phyloP scores from a whole-genome alignment of 495 filamentous ascomycete genomes.

The Talaromyces wortmannii region DNA sequence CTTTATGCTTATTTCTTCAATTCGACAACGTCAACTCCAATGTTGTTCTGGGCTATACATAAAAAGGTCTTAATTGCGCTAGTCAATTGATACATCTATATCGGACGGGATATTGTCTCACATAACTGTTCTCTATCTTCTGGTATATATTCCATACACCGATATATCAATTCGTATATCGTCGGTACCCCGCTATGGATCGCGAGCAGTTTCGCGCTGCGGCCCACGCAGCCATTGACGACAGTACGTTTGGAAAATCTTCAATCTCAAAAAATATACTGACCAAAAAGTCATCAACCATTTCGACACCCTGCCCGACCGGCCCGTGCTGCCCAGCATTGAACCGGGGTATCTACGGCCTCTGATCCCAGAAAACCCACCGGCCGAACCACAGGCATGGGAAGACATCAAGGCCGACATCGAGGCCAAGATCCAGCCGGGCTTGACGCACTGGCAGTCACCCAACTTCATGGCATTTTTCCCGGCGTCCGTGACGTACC shows the following conservation, averaged over 20 bases:
- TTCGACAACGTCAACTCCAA: background rate
- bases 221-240: conserved; percentile 74
- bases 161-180: background rate
- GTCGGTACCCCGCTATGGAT: conserved; percentile 54
- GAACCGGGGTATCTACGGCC: conserved; percentile 82
- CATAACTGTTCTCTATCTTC: background rate
- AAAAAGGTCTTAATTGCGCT: too few relatives aligned
- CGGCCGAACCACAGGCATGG: conserved; percentile 72
- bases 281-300: conserved; percentile 64
- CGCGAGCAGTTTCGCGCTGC: conserved; percentile 74
- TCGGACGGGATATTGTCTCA: too few relatives aligned
- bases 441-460: conserved; percentile 92
- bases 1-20: background rate
- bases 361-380: conserved; percentile 67
- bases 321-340: conserved; percentile 69
- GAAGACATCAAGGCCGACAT: conserved; percentile 76
- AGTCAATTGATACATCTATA: too few relatives aligned
- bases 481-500: conserved; percentile 75
- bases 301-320: conserved; percentile 66
- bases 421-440: conserved; percentile 83
- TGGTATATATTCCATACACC: too few relatives aligned
- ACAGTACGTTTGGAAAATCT: conserved; percentile 49
- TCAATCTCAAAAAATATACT: background rate
- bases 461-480: conserved; percentile 98
- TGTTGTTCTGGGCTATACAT: too few relatives aligned